phyloP scores from a whole-genome alignment of 2,329 filamentous ascomycete species.

The Cercospora sp. region DNA sequence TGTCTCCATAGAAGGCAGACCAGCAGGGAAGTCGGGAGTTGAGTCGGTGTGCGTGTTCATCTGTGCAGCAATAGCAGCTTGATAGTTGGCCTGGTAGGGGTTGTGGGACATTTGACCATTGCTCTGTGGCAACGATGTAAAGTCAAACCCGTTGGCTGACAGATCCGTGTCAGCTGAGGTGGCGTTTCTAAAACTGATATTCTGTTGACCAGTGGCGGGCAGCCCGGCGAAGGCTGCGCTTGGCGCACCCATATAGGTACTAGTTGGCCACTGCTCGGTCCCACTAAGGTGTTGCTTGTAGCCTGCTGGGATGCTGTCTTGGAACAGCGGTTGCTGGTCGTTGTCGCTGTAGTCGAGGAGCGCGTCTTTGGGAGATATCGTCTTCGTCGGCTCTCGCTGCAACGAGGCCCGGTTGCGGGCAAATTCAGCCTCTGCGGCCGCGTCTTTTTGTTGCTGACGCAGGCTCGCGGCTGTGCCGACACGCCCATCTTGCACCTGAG shows the following conservation, averaged over 20 bases:
- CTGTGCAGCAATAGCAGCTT: slow-evolving; percentile 29
- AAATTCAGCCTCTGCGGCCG: slow-evolving; percentile 55
- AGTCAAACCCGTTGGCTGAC: slow-evolving; percentile 41
- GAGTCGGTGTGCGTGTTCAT: slow-evolving; percentile 39
- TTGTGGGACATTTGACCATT: slow-evolving; percentile 26
- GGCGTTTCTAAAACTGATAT: slow-evolving; percentile 50
- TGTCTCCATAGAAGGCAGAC: slow-evolving; percentile 63
- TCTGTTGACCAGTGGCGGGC: slow-evolving; percentile 43
- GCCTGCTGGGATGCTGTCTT: slow-evolving; percentile 49
- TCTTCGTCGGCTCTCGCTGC: slow-evolving; percentile 59
- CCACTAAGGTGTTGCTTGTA: slow-evolving; percentile 39
- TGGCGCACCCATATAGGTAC: slow-evolving; percentile 47
- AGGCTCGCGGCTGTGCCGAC: slow-evolving; percentile 61
- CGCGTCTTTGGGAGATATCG: slow-evolving; percentile 93
- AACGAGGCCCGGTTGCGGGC: slow-evolving; percentile 37
- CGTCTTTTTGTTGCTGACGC: slow-evolving; percentile 62
- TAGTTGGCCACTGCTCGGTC: slow-evolving; percentile 46
- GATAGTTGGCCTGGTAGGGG: slow-evolving; percentile 35
- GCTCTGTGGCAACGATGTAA: slow-evolving; percentile 35
- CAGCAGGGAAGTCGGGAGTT: slow-evolving; percentile 60
- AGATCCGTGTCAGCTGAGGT: slow-evolving; percentile 37
- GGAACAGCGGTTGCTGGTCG: slow-evolving; percentile 75
- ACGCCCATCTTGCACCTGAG: slow-evolving; percentile 37
- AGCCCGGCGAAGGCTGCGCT: slow-evolving; percentile 48
- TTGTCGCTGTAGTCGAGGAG: slow-evolving; percentile 77